A percentile compares a stretch with the other conserved stretches of the same genome.
Evolutionary conservation across 2,329 filamentous ascomycete species (phyloP).

Genomic region (Fulvia fulva): DNA sequence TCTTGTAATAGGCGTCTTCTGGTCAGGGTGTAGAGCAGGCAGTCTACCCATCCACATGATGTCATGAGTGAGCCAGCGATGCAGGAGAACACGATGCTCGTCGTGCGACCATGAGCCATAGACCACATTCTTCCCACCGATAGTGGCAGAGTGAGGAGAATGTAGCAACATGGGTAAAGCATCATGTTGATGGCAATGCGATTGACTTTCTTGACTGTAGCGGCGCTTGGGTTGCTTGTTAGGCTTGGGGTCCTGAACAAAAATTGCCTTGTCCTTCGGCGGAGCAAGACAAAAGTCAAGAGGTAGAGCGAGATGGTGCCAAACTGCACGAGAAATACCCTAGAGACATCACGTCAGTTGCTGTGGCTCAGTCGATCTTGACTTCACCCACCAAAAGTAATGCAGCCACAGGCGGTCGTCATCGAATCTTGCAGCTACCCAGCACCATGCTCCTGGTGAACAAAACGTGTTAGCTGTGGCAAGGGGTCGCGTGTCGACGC

Average conservation of each 20-base stretch:
- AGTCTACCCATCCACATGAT: conserved; percentile 57
- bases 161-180: conserved; percentile 65
- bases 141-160: conserved; percentile 64
- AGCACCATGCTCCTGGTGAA: conserved; percentile 59
- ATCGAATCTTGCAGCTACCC: conserved; percentile 56
- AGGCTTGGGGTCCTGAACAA: conserved; percentile 13
- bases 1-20: conserved; percentile 52
- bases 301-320: conserved; percentile 51
- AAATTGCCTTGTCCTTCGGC: conserved; percentile 24
- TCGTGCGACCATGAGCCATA: conserved; percentile 48
- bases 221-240: conserved; percentile 18
- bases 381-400: not conserved
- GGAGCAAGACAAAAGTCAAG: conserved; percentile 30
- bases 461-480: not conserved
- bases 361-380: not conserved
- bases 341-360: conserved; percentile 56
- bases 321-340: conserved; percentile 57
- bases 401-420: conserved; percentile 46
- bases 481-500: too few species aligned
- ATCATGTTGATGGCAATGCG: conserved; percentile 57
- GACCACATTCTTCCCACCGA: conserved; percentile 59
- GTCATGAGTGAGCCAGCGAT: conserved; percentile 55
- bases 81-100: conserved; percentile 44
- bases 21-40: conserved; percentile 56
- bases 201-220: conserved; percentile 29